These are phyloP conservation scores for Geosmithia flava DNA, from an alignment of 2,329 filamentous ascomycete genomes.

Conservation along the genomic window DNA sequence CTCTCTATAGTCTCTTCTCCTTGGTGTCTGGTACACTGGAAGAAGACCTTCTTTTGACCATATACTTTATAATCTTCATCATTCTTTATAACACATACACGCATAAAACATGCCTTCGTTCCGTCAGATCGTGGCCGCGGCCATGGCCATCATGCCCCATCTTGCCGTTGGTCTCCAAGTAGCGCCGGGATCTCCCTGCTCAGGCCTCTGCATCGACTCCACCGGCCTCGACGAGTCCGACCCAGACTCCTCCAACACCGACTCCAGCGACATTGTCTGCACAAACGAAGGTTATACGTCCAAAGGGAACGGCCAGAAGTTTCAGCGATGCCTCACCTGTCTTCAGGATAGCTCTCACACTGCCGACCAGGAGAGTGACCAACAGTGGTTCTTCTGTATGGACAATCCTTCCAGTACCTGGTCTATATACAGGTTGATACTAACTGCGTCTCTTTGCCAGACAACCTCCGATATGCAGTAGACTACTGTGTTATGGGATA, in stretches of 20 bases:
- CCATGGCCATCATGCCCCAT: slow-evolving; percentile 2
- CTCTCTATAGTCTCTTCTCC: too few species aligned
- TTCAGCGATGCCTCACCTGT: slow-evolving; percentile 37
- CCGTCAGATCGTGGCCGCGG: not conserved
- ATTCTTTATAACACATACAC: too few species aligned
- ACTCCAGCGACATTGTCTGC: slow-evolving; percentile 33
- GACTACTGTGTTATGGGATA: slow-evolving; percentile 40
- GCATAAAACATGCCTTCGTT: not conserved
- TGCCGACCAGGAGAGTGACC: slow-evolving; percentile 35
- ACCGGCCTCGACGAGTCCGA: slow-evolving; percentile 26
- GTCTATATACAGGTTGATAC: not conserved
- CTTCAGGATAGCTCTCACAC: slow-evolving; percentile 37
- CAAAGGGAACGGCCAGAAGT: slow-evolving; percentile 27
- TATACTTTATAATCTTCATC: too few species aligned
- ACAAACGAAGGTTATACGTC: slow-evolving; percentile 27
- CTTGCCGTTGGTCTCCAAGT: slow-evolving; percentile 31
- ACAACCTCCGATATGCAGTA: slow-evolving; percentile 40
- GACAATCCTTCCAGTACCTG: slow-evolving; percentile 1
- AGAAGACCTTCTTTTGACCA: too few species aligned
- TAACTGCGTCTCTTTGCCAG: slow-evolving; percentile 13
- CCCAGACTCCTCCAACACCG: slow-evolving; percentile 31
- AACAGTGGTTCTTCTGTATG: slow-evolving; percentile 45
- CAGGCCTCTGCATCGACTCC: slow-evolving; percentile 34
- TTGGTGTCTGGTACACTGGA: too few species aligned
- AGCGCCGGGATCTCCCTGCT: slow-evolving; percentile 40